Base-by-base conservation (phyloP, 306 rosid genomes). In the Lathyrus sativus region DNA sequence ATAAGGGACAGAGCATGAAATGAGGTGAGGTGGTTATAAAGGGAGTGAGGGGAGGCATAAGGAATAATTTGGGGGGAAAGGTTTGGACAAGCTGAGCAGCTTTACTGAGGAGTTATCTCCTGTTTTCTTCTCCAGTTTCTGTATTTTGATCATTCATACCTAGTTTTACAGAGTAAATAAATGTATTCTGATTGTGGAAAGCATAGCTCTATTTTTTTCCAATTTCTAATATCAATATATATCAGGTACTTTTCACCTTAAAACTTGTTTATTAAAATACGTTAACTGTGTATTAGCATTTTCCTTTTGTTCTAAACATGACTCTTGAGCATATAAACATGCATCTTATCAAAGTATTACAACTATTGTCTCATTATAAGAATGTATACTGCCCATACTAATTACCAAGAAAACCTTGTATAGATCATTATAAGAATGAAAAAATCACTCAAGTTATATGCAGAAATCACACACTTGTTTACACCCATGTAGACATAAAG, bases 341-440 rank as follows among this genome's bases (percentile, higher is more conserved):
- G 41, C 68, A 61, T 72, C 68, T 54, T 50, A 57, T 59, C 42
- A 46, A 31, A 41, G 68, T 67, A 64, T 9, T 65, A 45, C 11
- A 6, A 54, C 46, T 67, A 19, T 19, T 54, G 14, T 17, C 45
- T 71, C 33, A 37, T 28, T 43, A n/a, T 42, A 54, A 62, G 43
- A 38, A 67, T 67, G 60, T 7, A 38, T 7, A 26, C 11, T 10
- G 57, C 14, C 58, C 65, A 65, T 66, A 49, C 24, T 51, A 62
- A 61, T 6, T 62, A 62, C 55, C 53, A 73, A 67, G 45, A 60
- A 44, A 78, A 78, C 49, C 62, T 48, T 38, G 75, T 56, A 55
- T 28, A 39, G 19, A 44, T 43, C 66, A 59, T 51, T 6, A 14
- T 12, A 44, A 53, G 65, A 45, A 56, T 37, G 14, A 57, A 69